Evolutionary conservation across 2,329 filamentous ascomycete genomes (phyloP).

Genomic region (Ophiostoma angusticollis): DNA sequence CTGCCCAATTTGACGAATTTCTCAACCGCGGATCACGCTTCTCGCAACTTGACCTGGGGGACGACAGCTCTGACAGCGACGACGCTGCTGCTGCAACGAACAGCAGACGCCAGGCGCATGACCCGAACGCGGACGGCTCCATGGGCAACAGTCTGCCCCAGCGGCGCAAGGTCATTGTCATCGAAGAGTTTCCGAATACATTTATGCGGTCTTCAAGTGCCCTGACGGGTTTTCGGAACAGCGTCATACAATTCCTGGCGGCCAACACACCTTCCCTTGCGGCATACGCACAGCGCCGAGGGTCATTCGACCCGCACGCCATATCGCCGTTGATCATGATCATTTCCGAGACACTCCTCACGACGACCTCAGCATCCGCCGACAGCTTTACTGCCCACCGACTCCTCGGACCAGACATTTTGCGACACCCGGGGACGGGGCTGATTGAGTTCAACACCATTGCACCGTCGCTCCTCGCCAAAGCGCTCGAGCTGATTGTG

Average conservation of each 20-base stretch:
- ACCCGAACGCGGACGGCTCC: not conserved
- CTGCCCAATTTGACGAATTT: conserved; percentile 85
- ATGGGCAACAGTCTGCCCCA: not conserved
- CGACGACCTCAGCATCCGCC: conserved; percentile 68
- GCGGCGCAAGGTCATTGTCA: conserved; percentile 46
- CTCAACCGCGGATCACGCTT: conserved; percentile 71
- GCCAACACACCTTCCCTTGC: conserved; percentile 47
- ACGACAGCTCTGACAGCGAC: conserved; percentile 17
- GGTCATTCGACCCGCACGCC: conserved; percentile 24
- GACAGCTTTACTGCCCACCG: conserved; percentile 91
- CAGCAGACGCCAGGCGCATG: not conserved
- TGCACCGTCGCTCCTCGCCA: conserved; percentile 71
- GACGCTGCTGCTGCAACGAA: conserved; percentile 6
- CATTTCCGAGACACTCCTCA: conserved; percentile 80
- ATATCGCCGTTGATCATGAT: conserved; percentile 73
- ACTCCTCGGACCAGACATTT: conserved; percentile 73
- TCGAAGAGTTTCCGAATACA: conserved; percentile 74
- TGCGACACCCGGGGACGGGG: conserved; percentile 64
- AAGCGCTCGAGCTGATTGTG: conserved; percentile 70
- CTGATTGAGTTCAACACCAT: conserved; percentile 89
- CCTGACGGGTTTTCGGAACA: conserved; percentile 58
- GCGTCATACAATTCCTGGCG: conserved; percentile 63
- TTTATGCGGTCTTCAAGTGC: conserved; percentile 52
- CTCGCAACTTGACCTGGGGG: conserved; percentile 33
- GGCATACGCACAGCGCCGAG: conserved; percentile 25